Percentiles rank a stretch among this genome's conserved stretches.
phyloP scores from a whole-genome alignment of 1,139 yeast genomes.

The Suhomyces panamericanus region DNA sequence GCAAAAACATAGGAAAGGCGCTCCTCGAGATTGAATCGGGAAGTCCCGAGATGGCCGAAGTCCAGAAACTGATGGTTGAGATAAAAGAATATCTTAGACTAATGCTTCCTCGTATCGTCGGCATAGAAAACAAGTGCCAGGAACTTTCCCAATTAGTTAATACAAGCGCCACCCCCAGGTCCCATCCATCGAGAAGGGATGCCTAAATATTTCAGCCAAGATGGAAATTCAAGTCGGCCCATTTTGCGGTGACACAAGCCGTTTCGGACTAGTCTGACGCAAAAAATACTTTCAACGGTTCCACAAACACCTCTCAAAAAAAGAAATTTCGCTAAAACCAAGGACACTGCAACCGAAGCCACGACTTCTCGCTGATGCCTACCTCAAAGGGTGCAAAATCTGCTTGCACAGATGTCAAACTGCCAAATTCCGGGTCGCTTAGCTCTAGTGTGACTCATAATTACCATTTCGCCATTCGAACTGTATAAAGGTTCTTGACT shows the following conservation, averaged over 20 bases:
- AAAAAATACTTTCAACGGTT: conserved; percentile 1
- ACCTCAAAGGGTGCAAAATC: conserved; percentile 7
- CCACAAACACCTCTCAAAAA: conserved; percentile 1
- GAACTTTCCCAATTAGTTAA: conserved; percentile 1
- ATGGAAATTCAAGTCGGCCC: too few relatives aligned
- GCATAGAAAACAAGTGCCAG: conserved; percentile 17
- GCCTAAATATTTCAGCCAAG: background rate
- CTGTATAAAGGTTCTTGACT: conserved; percentile 6
- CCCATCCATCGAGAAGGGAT: background rate
- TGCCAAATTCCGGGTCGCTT: conserved; percentile 5
- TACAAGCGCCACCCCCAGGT: conserved; percentile 1
- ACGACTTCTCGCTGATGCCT: conserved; percentile 9
- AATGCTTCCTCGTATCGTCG: conserved; percentile 23
- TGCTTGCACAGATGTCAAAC: conserved; percentile 1
- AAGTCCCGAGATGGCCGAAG: background rate
- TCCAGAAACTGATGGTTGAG: conserved; percentile 10
- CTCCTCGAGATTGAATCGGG: background rate
- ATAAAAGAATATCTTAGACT: conserved; percentile 24
- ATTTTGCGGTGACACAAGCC: background rate
- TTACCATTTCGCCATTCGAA: conserved; percentile 8
- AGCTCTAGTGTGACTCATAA: conserved; percentile 8
- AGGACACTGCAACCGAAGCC: conserved; percentile 7
- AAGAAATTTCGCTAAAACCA: conserved; percentile 1
- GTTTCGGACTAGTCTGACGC: background rate
- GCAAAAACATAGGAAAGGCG: background rate